Percentiles rank a stretch among this genome's conserved stretches.
Evolutionary conservation across 345 rosid species (phyloP).

Genomic region (Isatis tinctoria): DNA sequence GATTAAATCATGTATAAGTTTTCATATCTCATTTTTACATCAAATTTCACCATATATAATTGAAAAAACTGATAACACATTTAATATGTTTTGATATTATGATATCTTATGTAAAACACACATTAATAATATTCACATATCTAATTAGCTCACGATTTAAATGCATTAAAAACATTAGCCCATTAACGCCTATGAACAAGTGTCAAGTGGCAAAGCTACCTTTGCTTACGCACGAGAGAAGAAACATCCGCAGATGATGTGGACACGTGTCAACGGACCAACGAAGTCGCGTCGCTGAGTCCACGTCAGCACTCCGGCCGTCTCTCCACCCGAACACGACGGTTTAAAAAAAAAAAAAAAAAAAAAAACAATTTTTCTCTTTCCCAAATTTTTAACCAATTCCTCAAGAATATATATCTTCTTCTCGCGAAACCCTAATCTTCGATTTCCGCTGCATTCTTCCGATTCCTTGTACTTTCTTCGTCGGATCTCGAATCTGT

Average conservation of each 20-base stretch:
- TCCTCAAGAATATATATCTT: not conserved
- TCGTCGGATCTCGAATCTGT: slow-evolving; percentile 15
- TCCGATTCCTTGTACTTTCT: not conserved
- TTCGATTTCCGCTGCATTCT: slow-evolving; percentile 19
- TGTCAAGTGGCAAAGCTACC: slow-evolving; percentile 7
- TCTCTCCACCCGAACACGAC: slow-evolving; percentile 14
- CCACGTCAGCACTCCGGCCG: slow-evolving; percentile 28
- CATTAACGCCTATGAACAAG: not conserved
- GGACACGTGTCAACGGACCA: slow-evolving; percentile 16
- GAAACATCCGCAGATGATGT: not conserved
- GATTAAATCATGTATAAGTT: no score
- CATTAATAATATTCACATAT: not conserved
- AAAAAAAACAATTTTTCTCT: not conserved
- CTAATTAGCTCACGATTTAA: not conserved
- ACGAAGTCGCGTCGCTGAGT: not conserved
- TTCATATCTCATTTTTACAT: not conserved
- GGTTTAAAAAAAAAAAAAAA: not conserved
- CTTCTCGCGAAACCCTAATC: slow-evolving; percentile 28
- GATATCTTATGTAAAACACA: not conserved
- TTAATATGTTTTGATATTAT: not conserved
- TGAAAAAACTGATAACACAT: not conserved
- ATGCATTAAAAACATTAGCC: not conserved
- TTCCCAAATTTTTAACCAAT: not conserved
- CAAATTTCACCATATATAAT: not conserved
- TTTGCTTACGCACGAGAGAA: not conserved